phyloP scores from a whole-genome alignment of 495 filamentous ascomycete species.

The Pyrenopolyporus hunteri region DNA sequence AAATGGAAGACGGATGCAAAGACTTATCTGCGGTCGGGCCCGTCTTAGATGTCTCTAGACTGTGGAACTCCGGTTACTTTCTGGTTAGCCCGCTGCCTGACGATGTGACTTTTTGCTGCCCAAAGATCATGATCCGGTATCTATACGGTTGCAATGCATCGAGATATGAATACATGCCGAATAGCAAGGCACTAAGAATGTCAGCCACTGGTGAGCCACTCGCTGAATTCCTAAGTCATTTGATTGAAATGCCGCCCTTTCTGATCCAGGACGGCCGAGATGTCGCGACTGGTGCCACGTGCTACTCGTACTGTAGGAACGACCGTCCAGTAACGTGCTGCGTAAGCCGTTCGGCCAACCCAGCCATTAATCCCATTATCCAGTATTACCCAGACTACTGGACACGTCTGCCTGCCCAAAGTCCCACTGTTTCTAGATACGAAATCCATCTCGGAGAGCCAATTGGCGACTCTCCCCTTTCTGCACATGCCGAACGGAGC shows the following conservation, averaged over 20 bases:
- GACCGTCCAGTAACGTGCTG: conserved; percentile 12
- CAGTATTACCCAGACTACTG: conserved; percentile 28
- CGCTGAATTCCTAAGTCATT: conserved; percentile 24
- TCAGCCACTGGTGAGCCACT: conserved; percentile 28
- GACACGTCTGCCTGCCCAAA: conserved; percentile 40
- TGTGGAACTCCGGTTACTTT: conserved; percentile 27
- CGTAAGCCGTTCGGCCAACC: conserved; percentile 34
- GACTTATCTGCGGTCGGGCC: conserved; percentile 31
- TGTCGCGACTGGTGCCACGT: conserved; percentile 42
- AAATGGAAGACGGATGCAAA: conserved; percentile 27
- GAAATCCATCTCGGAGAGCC: conserved; percentile 28
- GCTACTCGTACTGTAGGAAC: conserved; percentile 37
- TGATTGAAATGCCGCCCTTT: conserved; percentile 22
- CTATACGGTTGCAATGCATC: conserved; percentile 26
- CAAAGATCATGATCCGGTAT: conserved; percentile 33
- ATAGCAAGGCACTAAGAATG: conserved; percentile 19
- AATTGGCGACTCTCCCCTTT: conserved; percentile 25
- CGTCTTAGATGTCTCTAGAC: conserved; percentile 25
- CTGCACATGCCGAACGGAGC: conserved; percentile 25
- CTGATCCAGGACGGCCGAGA: conserved; percentile 23
- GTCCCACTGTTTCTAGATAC: conserved; percentile 38
- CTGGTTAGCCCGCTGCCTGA: conserved; percentile 35
- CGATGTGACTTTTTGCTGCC: conserved; percentile 32
- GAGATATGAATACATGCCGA: conserved; percentile 23
- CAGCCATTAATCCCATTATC: conserved; percentile 25